Percentiles rank a stretch among this genome's conserved stretches.
These are phyloP conservation scores for Leptographium flavum DNA, from an alignment of 2,329 filamentous ascomycete species.

Conservation along the genomic window DNA sequence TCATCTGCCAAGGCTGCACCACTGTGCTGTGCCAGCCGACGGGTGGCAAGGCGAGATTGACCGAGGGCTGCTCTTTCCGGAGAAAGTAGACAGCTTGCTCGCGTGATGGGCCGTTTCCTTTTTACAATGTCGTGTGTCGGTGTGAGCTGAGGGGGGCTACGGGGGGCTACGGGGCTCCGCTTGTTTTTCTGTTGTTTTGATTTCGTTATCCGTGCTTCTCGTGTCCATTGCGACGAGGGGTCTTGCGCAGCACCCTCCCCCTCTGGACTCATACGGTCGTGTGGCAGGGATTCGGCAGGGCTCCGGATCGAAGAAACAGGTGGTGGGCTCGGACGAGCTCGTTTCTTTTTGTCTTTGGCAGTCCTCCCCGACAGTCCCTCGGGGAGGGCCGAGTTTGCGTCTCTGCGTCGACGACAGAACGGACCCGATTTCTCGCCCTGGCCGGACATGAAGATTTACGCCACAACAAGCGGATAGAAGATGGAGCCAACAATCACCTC, in stretches of 20 bases:
- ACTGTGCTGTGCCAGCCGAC: slow-evolving; percentile 99
- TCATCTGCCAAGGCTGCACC: slow-evolving; percentile 99
- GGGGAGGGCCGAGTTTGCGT: slow-evolving; percentile 15
- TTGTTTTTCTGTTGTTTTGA: neutral
- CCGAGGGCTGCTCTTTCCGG: slow-evolving; percentile 99
- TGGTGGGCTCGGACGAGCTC: neutral
- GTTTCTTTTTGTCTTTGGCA: slow-evolving; percentile 9
- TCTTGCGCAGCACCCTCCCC: neutral
- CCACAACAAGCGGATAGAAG: slow-evolving; percentile 50
- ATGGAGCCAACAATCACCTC: slow-evolving; percentile 46
- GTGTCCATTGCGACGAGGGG: neutral
- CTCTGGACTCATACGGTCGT: neutral
- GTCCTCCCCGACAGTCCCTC: neutral
- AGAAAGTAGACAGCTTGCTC: slow-evolving; percentile 67
- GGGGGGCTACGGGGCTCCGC: slow-evolving; percentile 1
- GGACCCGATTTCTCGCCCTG: slow-evolving; percentile 13
- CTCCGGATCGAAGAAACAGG: neutral
- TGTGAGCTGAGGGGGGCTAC: neutral
- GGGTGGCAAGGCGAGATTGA: slow-evolving; percentile 96
- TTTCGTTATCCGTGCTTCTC: neutral
- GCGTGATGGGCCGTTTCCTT: slow-evolving; percentile 12
- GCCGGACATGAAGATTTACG: slow-evolving; percentile 1
- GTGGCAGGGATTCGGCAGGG: neutral
- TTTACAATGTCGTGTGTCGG: slow-evolving; percentile 12
- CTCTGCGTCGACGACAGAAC: slow-evolving; percentile 8